Conservation (phyloP, 2,329 filamentous ascomycete species). For the Clarireedia sp. region DNA sequence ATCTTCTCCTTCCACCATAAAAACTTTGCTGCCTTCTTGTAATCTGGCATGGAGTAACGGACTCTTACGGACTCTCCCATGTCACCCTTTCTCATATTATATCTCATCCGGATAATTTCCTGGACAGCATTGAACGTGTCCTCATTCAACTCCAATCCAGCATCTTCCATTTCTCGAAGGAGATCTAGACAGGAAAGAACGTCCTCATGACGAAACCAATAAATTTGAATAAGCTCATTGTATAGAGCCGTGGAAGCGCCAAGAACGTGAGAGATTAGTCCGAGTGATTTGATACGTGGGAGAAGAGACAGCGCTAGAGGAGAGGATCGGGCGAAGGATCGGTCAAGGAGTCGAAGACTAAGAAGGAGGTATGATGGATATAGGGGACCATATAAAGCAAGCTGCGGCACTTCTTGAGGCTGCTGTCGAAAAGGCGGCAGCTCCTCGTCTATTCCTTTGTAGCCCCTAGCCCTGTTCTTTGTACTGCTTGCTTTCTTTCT, state of each 20-base stretch:
- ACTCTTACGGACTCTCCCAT: slow-evolving; percentile 16
- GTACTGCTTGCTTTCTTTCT: not conserved
- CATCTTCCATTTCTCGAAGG: slow-evolving; percentile 27
- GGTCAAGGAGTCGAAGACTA: slow-evolving; percentile 49
- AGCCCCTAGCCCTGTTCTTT: not conserved
- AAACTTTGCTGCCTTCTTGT: slow-evolving; percentile 17
- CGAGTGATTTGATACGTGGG: slow-evolving; percentile 59
- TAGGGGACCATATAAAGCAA: slow-evolving; percentile 48
- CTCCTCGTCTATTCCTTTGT: not conserved
- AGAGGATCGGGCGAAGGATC: slow-evolving; percentile 49
- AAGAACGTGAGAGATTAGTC: slow-evolving; percentile 62
- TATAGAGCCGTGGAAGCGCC: slow-evolving; percentile 64
- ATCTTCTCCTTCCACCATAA: slow-evolving; percentile 22
- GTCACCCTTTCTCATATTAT: slow-evolving; percentile 12
- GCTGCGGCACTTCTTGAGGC: not conserved
- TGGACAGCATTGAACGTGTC: slow-evolving; percentile 25
- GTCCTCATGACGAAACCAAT: slow-evolving; percentile 55
- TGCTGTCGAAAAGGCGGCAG: no score
- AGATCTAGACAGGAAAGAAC: slow-evolving; percentile 20
- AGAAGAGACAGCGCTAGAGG: slow-evolving; percentile 52
- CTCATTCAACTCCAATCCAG: slow-evolving; percentile 25
- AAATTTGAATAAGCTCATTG: slow-evolving; percentile 54
- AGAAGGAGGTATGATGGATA: slow-evolving; percentile 55
- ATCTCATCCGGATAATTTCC: slow-evolving; percentile 18
- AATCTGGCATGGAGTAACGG: slow-evolving; percentile 27